A percentile compares a stretch with the other conserved stretches of the same genome.
These are phyloP conservation scores for Crithidia brevicula DNA, from an alignment of 208 protist genomes.

Conservation along the genomic window DNA sequence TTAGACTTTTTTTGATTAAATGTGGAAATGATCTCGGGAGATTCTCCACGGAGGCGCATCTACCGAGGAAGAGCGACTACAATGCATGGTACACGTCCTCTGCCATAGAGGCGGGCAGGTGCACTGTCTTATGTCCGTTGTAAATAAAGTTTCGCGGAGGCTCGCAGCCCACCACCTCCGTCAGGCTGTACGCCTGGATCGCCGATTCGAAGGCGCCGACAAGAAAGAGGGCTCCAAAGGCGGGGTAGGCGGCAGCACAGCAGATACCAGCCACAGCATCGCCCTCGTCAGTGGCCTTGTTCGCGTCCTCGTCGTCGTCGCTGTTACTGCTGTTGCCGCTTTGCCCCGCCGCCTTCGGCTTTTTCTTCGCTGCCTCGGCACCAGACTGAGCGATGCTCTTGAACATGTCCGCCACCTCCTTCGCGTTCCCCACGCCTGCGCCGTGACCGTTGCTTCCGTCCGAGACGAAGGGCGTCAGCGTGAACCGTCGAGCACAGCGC, in stretches of 20 bases:
- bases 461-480: constrained; percentile 28
- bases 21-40: no score
- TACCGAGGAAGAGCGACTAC: not conserved
- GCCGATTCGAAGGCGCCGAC: constrained; percentile 71
- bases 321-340: not conserved
- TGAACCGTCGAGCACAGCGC: constrained; percentile 68
- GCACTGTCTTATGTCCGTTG: constrained; percentile 80
- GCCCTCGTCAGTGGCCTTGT: constrained; percentile 11
- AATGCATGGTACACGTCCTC: constrained; percentile 38
- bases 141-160: constrained; percentile 71
- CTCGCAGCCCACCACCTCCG: constrained; percentile 74
- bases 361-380: not conserved
- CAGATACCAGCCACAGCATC: constrained; percentile 52
- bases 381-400: constrained; percentile 12
- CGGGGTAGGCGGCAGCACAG: constrained; percentile 58
- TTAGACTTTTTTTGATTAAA: no score
- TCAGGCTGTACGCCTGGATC: constrained; percentile 70
- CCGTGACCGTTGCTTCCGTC: not conserved
- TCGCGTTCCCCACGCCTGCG: constrained; percentile 1
- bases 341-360: not conserved
- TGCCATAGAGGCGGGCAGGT: constrained; percentile 35
- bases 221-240: constrained; percentile 70
- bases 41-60: not conserved
- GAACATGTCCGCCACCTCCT: constrained; percentile 32
- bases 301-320: constrained; percentile 9